Conservation (phyloP, 257 asterid genomes). For the Rehmannia glutinosa region DNA sequence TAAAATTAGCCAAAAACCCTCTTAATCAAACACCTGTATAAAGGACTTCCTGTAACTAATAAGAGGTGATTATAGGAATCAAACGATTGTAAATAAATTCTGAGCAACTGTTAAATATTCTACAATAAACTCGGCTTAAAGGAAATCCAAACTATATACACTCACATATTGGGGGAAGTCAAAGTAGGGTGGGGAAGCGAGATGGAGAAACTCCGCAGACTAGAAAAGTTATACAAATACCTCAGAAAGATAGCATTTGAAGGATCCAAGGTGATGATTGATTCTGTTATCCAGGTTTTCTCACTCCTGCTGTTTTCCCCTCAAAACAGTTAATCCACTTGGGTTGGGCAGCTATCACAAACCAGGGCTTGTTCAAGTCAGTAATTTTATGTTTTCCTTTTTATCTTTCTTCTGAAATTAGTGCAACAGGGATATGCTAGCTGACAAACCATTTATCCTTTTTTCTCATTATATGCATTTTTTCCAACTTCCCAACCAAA, state of each 20-base stretch:
- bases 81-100: background rate
- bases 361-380: conserved; percentile 2
- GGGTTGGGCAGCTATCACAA: conserved; percentile 31
- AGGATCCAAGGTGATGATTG: too few species aligned
- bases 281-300: background rate
- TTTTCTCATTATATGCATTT: conserved; percentile 17
- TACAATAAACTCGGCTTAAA: conserved; percentile 29
- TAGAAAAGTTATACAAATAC: too few species aligned
- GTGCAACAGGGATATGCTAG: conserved; percentile 25
- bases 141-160: conserved; percentile 49
- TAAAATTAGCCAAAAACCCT: too few species aligned
- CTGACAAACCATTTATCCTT: conserved; percentile 16
- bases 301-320: conserved; percentile 21
- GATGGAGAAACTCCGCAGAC: conserved; percentile 14
- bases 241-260: too few species aligned
- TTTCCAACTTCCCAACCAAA: conserved; percentile 19
- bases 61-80: background rate
- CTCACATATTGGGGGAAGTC: conserved; percentile 30
- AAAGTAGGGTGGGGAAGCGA: conserved; percentile 5
- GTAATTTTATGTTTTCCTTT: background rate
- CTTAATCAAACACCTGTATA: background rate
- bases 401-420: conserved; percentile 18
- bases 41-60: conserved; percentile 4
- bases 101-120: conserved; percentile 21
- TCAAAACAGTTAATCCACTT: conserved; percentile 33